Conservation (phyloP, 2,329 filamentous ascomycete genomes). For the Colletotrichum sp. region DNA sequence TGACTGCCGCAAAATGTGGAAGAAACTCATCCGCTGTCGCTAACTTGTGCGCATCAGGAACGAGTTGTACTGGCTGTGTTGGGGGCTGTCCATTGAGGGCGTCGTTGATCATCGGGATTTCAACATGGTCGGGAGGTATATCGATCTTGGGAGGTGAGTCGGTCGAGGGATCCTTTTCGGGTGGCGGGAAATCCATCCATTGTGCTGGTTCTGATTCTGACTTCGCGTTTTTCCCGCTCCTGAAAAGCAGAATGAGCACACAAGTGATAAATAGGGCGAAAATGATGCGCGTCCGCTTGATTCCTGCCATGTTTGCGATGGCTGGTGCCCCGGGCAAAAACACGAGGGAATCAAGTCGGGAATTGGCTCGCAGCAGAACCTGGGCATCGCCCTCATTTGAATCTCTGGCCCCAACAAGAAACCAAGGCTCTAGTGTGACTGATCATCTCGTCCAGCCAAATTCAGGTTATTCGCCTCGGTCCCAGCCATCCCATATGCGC, state of each 20-base stretch:
- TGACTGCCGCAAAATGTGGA: conserved; percentile 1
- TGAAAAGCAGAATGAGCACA: neutral
- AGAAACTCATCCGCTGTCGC: conserved; percentile 1
- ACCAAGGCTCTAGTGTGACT: neutral
- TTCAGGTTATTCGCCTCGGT: neutral
- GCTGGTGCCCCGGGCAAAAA: neutral
- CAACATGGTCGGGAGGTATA: neutral
- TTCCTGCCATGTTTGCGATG: neutral
- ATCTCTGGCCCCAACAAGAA: neutral
- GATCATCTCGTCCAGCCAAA: neutral
- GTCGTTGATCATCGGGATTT: neutral
- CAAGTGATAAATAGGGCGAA: neutral
- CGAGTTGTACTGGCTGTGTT: neutral
- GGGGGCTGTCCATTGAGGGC: neutral
- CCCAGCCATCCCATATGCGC: conserved; percentile 2
- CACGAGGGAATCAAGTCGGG: neutral
- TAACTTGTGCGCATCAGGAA: neutral
- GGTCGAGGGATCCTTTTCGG: neutral
- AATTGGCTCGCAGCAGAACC: too few species aligned
- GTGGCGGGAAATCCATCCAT: neutral
- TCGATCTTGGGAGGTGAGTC: neutral
- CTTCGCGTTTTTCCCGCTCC: neutral
- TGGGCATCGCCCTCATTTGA: neutral
- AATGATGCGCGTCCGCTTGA: neutral
- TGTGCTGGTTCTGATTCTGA: neutral